These are phyloP conservation scores for Metschnikowia shivogae DNA, from an alignment of 805 yeast species.

Conservation along the genomic window DNA sequence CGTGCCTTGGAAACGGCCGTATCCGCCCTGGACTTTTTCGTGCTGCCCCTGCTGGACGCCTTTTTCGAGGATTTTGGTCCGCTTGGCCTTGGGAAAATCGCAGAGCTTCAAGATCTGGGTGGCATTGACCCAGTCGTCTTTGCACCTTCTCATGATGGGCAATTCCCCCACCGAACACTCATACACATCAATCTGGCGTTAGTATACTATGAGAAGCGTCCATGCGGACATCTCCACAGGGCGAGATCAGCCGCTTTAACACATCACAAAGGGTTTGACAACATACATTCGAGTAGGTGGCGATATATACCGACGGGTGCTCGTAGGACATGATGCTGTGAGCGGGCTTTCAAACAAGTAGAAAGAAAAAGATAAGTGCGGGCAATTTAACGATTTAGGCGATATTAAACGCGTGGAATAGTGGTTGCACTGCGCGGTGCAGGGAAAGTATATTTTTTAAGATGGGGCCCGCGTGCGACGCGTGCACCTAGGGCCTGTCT, in stretches of 20 bases:
- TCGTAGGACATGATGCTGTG: conserved; percentile 24
- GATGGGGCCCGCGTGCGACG: conserved; percentile 2
- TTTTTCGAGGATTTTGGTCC: conserved; percentile 86
- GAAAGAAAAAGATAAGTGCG: conserved; percentile 17
- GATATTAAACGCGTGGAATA: conserved; percentile 14
- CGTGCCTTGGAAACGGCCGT: conserved; percentile 95
- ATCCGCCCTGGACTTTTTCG: conserved; percentile 96
- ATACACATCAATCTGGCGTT: conserved; percentile 54
- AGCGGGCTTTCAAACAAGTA: conserved; percentile 6
- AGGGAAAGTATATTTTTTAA: conserved; percentile 4
- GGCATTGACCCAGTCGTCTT: conserved; percentile 96
- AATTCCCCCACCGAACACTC: conserved; percentile 64
- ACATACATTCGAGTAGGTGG: conserved; percentile 45
- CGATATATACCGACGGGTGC: conserved; percentile 40
- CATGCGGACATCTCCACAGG: too few species aligned
- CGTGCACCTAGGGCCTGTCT: not conserved
- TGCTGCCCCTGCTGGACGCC: conserved; percentile 89
- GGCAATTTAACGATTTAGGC: conserved; percentile 20
- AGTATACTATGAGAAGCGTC: not conserved
- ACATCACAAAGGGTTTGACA: not conserved
- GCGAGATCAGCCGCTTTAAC: too few species aligned
- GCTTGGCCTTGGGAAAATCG: conserved; percentile 86
- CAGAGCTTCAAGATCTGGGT: conserved; percentile 94
- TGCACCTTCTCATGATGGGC: conserved; percentile 83
- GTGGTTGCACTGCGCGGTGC: conserved; percentile 9